Evolutionary conservation across 2,329 filamentous ascomycete species (phyloP).

Genomic region (Aspergillus tubingensis): DNA sequence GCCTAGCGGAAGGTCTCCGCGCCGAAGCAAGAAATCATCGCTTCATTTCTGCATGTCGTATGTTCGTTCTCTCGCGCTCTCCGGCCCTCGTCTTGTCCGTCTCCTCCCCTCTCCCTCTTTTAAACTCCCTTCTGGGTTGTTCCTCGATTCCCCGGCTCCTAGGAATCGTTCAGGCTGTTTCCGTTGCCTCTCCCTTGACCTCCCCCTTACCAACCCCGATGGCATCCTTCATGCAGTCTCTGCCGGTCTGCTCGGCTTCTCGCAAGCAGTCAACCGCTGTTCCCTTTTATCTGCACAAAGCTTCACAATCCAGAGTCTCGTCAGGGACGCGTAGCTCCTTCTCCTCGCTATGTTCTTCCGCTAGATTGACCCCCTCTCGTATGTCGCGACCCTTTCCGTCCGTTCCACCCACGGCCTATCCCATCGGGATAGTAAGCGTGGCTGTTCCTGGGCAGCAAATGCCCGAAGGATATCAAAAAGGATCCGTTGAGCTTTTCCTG

Average conservation of each 20-base stretch:
- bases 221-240: slow-evolving; percentile 34
- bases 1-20: slow-evolving; percentile 28
- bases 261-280: slow-evolving; percentile 37
- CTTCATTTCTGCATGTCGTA: slow-evolving; percentile 17
- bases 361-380: slow-evolving; percentile 32
- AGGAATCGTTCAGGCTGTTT: neutral
- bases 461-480: neutral
- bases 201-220: slow-evolving; percentile 27
- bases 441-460: neutral
- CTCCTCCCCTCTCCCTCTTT: slow-evolving; percentile 1
- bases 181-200: neutral
- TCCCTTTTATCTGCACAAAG: slow-evolving; percentile 30
- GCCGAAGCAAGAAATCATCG: slow-evolving; percentile 26
- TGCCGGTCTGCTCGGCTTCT: slow-evolving; percentile 35
- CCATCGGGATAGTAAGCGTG: slow-evolving; percentile 3
- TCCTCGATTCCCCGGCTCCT: slow-evolving; percentile 1
- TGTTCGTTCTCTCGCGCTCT: slow-evolving; percentile 13
- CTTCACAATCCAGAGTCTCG: slow-evolving; percentile 30
- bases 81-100: slow-evolving; percentile 7
- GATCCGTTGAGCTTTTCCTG: slow-evolving; percentile 12
- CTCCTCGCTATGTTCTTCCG: slow-evolving; percentile 31
- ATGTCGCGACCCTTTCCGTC: slow-evolving; percentile 26
- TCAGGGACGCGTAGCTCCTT: slow-evolving; percentile 33
- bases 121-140: slow-evolving; percentile 3
- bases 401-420: slow-evolving; percentile 7